phyloP scores from a whole-genome alignment of 192 early-diverging fungal genomes.

The Geranomyces michiganensis region DNA sequence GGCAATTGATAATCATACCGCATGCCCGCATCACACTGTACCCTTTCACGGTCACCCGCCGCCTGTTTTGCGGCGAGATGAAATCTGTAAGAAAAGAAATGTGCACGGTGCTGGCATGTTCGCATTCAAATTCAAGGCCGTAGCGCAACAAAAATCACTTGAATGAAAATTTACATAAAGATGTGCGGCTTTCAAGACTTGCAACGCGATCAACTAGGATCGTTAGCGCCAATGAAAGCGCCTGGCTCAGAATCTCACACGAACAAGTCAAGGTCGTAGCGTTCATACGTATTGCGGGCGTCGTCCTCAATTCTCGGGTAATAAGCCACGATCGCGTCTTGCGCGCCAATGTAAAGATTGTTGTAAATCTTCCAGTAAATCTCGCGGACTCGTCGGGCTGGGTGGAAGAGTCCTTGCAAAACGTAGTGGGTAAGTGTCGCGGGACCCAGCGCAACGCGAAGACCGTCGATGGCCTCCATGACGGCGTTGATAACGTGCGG shows the following conservation, averaged over 20 bases:
- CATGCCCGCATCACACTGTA: not conserved
- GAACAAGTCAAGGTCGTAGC: constrained; percentile 77
- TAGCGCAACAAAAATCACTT: not conserved
- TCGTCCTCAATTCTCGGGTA: constrained; percentile 91
- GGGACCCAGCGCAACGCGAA: constrained; percentile 88
- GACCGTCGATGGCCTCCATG: constrained; percentile 94
- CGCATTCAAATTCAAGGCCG: not conserved
- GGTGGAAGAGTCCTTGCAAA: constrained; percentile 96
- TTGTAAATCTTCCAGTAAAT: constrained; percentile 99
- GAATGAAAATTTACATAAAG: not conserved
- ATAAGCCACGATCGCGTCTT: constrained; percentile 88
- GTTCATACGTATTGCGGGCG: constrained; percentile 71
- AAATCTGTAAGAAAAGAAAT: not conserved
- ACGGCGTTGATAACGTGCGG: constrained; percentile 99
- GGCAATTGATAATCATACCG: too few relatives aligned
- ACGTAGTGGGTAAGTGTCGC: constrained; percentile 82
- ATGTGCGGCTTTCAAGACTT: too few relatives aligned
- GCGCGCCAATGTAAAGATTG: constrained; percentile 86
- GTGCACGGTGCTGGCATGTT: not conserved
- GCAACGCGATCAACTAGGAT: not conserved
- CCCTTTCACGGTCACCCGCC: too few relatives aligned
- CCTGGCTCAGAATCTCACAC: constrained; percentile 23
- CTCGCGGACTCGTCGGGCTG: constrained; percentile 90
- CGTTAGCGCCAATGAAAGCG: too few relatives aligned
- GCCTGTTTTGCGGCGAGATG: not conserved